Evolutionary conservation across 441 rosid species (phyloP), one percentile per base, ranked within the genome.

Genomic region (Arabidopsis hybrid): DNA sequence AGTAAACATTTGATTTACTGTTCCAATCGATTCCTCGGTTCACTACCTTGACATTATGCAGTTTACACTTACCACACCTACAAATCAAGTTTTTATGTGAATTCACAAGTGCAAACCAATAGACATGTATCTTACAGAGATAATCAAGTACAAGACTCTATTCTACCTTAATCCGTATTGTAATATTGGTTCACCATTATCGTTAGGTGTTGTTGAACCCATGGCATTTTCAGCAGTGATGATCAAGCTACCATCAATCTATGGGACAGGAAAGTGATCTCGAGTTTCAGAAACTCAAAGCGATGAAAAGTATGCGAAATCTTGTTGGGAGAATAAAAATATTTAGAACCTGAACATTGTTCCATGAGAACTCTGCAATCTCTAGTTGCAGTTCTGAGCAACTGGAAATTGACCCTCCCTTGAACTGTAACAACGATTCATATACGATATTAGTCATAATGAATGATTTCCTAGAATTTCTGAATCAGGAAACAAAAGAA

Each of bases 61-160:
- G 80, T 81, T 81, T 88, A 79, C 97, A 95, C 75, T 90, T 88
- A 73, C 94, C 99, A 85, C 97, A 92, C 81, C 99, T 90, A 71
- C 31, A 65, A 66, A 69, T 45, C 32, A 47, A 62, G 16, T 18
- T 45, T 45, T 13, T 32, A 18, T 38, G 35, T 69, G 61, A 71
- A 69, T 53, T 14, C 32, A 49, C 8, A 39, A 51, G 38, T 21
- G 35, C 47, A 52, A 17, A 58, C 39, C 45, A 18, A 49, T 18
- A 10, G 31, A 46, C 21, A 57, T 38, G 29, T 67, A 13, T 51
- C 55, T 65, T 31, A 34, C 47, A 21, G 11, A 76, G 43, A 49
- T 49, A 70, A 8, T 55, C n/a, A 39, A 56, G 39, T 36, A 45
- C 64, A 29, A 12, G 21, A 6, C 1, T 58, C 13, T 62, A 43